Conservation (phyloP, 116 monocot genomes). For the Trichopus zeylanicus region DNA sequence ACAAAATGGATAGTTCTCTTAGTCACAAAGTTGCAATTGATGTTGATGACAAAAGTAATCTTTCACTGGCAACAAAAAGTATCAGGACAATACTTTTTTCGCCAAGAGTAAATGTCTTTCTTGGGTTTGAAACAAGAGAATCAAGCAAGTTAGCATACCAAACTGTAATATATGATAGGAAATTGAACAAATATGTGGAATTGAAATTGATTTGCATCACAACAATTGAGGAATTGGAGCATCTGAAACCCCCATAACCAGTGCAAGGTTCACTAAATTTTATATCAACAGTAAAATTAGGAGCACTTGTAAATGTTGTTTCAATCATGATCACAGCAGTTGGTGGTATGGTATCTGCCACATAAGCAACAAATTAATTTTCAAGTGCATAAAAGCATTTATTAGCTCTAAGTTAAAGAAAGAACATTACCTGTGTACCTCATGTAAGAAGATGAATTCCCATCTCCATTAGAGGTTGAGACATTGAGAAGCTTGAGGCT, state of each 20-base stretch:
- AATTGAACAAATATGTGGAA: not conserved
- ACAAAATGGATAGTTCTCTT: not conserved
- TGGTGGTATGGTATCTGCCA: slow-evolving; percentile 5
- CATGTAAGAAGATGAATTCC: slow-evolving; percentile 3
- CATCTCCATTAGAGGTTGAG: slow-evolving; percentile 3
- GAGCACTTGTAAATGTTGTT: slow-evolving; percentile 1
- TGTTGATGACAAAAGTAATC: too few species aligned
- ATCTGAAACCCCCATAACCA: slow-evolving; percentile 6
- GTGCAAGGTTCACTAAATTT: slow-evolving; percentile 7
- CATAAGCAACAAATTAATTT: not conserved
- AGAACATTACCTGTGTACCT: slow-evolving; percentile 4
- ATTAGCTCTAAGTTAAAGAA: too few species aligned
- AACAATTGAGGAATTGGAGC: slow-evolving; percentile 3
- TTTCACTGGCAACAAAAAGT: too few species aligned
- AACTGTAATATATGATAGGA: not conserved
- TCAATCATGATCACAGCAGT: not conserved
- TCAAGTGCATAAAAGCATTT: too few species aligned
- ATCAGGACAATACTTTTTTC: too few species aligned
- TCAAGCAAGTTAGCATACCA: too few species aligned
- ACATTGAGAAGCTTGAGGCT: slow-evolving; percentile 3
- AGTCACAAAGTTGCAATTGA: not conserved
- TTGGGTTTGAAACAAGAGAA: too few species aligned
- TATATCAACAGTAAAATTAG: not conserved
- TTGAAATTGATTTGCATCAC: not conserved
- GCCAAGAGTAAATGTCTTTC: too few species aligned